A percentile compares a stretch with the other conserved stretches of the same genome.
phyloP scores from a whole-genome alignment of 2,329 filamentous ascomycete species.

The Pseudogymnoascus sp. region DNA sequence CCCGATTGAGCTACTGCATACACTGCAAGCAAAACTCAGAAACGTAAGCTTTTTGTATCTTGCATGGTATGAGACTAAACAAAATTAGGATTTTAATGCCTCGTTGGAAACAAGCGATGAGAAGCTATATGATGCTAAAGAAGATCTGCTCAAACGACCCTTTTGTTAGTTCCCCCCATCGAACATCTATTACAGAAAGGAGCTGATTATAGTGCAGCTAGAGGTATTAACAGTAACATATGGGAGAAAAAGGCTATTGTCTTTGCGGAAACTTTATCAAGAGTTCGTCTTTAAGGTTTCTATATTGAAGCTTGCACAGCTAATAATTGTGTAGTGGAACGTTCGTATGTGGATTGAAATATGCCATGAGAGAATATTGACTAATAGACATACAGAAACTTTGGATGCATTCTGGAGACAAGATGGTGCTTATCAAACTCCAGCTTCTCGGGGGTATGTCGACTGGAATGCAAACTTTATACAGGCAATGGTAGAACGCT shows the following conservation, averaged over 20 bases:
- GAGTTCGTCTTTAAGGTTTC: slow-evolving; percentile 9
- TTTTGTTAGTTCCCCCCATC: slow-evolving; percentile 7
- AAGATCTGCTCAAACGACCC: slow-evolving; percentile 7
- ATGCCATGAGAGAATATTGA: background rate
- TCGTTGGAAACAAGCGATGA: slow-evolving; percentile 5
- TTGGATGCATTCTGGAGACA: slow-evolving; percentile 14
- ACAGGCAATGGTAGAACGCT: slow-evolving; percentile 13
- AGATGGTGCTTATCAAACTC: slow-evolving; percentile 13
- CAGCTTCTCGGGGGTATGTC: background rate
- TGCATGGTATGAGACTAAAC: background rate
- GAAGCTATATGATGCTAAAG: slow-evolving; percentile 8
- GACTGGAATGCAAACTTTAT: slow-evolving; percentile 16
- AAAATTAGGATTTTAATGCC: slow-evolving; percentile 10
- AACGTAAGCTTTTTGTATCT: slow-evolving; percentile 6
- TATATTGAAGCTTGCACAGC: background rate
- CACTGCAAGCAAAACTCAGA: slow-evolving; percentile 11
- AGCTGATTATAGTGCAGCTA: slow-evolving; percentile 11
- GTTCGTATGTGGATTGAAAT: background rate
- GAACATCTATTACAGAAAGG: background rate
- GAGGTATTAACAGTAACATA: slow-evolving; percentile 1
- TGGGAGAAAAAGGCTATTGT: slow-evolving; percentile 11
- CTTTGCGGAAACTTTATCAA: background rate
- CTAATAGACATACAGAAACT: slow-evolving; percentile 11
- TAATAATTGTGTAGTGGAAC: background rate
- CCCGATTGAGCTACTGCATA: slow-evolving; percentile 7